Evolutionary conservation across 148 eudicot genomes (phyloP), one percentile per base, ranked within the genome.

Genomic region (Linanthus parryae): DNA sequence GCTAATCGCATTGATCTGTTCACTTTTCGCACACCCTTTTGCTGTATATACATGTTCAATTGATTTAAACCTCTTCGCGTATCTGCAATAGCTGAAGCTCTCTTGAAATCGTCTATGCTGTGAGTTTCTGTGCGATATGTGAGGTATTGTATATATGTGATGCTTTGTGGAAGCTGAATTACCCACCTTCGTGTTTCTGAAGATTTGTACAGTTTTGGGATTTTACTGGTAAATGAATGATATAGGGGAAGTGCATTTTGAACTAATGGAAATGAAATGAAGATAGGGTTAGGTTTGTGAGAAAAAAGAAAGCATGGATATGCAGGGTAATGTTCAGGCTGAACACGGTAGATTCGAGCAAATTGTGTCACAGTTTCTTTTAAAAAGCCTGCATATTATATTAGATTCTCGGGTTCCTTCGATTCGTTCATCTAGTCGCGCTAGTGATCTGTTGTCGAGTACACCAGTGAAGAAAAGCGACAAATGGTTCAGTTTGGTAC

Each of bases 361-460:
- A 57, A 91, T 91, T 46, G 66, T 87, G 18, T 74, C 80, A 14
- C 98, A 91, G 63, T 91, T 86, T 68, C 85, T 86, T 45, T 47
- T 77, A 25, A 91, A 91, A 68, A 78, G 79, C 65, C 59, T 91
- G 73, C 98, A 91, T 46, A 65, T 84, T 45, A 72, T 91, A 33
- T 64, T 91, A 43, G 87, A 87, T 37, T 91, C 90, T n/a, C 79
- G 98, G 80, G 82, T 91, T 63, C 94, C 95, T 11, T 79, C 86
- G 0, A 58, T 78, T 21, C 71, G 70, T 44, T 68, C 80, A 6
- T 53, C 48, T 43, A 65, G 67, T 41, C 68, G 66, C 34, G 55
- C 67, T 19, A 68, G 81, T 8, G 82, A 66, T 3, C 47, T 44
- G 34, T 62, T 58, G 39, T 39, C 60, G 2, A 57, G 55, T 29